These are phyloP conservation scores for Platismatia glauca DNA, from an alignment of 495 filamentous ascomycete species.

Conservation along the genomic window DNA sequence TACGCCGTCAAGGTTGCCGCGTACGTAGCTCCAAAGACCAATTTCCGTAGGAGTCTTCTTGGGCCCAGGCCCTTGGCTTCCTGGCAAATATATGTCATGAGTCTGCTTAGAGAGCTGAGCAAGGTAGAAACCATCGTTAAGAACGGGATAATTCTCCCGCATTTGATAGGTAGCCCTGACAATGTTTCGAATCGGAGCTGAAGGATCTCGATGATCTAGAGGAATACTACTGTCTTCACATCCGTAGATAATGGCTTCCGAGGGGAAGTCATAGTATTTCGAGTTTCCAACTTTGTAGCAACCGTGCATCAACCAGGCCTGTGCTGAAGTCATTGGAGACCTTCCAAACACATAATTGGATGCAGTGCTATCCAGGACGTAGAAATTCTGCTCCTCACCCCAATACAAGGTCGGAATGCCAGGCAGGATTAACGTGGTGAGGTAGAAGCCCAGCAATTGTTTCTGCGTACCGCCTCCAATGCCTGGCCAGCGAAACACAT, in stretches of 20 bases:
- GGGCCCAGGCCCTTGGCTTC: constrained; percentile 26
- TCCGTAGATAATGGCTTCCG: constrained; percentile 34
- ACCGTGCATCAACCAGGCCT: constrained; percentile 44
- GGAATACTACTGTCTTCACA: constrained; percentile 42
- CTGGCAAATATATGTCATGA: constrained; percentile 37
- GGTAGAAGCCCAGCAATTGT: constrained; percentile 37
- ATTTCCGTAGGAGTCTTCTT: constrained; percentile 34
- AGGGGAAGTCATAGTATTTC: constrained; percentile 38
- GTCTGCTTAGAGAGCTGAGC: constrained; percentile 37
- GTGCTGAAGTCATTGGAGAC: constrained; percentile 38
- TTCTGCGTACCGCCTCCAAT: constrained; percentile 40
- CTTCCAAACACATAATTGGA: constrained; percentile 43
- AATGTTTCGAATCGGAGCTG: constrained; percentile 41
- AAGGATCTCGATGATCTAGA: constrained; percentile 44
- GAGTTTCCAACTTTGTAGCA: constrained; percentile 40
- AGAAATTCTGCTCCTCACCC: constrained; percentile 46
- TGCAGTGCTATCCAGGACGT: constrained; percentile 42
- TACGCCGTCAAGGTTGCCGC: constrained; percentile 26
- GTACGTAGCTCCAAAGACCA: constrained; percentile 39
- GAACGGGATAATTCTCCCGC: constrained; percentile 37
- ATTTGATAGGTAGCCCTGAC: constrained; percentile 42
- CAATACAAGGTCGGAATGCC: constrained; percentile 41
- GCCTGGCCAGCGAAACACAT: constrained; percentile 45
- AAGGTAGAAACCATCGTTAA: constrained; percentile 41
- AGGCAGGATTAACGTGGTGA: constrained; percentile 40